Percentiles rank a stretch among this genome's conserved stretches.
Conservation (phyloP, 345 rosid genomes). For the Acer campestre region DNA sequence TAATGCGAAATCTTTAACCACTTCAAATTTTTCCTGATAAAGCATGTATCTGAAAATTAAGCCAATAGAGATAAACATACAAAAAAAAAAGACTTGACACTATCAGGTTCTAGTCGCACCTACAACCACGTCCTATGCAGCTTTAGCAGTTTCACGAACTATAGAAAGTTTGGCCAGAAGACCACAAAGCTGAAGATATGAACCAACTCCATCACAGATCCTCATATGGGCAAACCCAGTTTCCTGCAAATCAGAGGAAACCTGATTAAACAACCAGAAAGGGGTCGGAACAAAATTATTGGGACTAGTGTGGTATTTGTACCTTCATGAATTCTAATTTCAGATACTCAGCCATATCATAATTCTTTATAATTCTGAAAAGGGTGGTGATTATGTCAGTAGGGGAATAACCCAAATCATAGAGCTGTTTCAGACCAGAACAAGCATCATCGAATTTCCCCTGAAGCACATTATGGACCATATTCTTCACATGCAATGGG, state of each 20-base stretch:
- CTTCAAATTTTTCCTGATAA: background rate
- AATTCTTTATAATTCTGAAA: slow-evolving; percentile 84
- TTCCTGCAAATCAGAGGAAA: slow-evolving; percentile 55
- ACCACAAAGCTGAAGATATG: slow-evolving; percentile 93
- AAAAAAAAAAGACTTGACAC: background rate
- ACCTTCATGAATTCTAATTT: slow-evolving; percentile 99
- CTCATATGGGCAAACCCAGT: slow-evolving; percentile 98
- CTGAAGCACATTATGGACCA: slow-evolving; percentile 76
- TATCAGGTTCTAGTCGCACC: background rate
- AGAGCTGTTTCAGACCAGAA: slow-evolving; percentile 83
- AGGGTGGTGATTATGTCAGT: slow-evolving; percentile 96
- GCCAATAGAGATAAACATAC: background rate
- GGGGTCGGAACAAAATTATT: background rate
- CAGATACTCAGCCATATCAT: slow-evolving; percentile 91
- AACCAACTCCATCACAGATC: slow-evolving; percentile 95
- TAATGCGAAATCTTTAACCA: background rate
- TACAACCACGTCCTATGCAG: slow-evolving; percentile 39
- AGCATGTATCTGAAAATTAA: background rate
- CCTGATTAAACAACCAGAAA: background rate
- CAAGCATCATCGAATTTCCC: slow-evolving; percentile 93
- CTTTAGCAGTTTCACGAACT: slow-evolving; percentile 79
- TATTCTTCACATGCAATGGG: slow-evolving; percentile 91
- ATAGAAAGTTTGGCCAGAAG: slow-evolving; percentile 84
- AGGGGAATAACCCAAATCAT: slow-evolving; percentile 91
- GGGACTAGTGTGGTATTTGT: background rate